Base-by-base conservation (phyloP, 1,284 basidiomycete species). In the Limonomyces culmigenus region DNA sequence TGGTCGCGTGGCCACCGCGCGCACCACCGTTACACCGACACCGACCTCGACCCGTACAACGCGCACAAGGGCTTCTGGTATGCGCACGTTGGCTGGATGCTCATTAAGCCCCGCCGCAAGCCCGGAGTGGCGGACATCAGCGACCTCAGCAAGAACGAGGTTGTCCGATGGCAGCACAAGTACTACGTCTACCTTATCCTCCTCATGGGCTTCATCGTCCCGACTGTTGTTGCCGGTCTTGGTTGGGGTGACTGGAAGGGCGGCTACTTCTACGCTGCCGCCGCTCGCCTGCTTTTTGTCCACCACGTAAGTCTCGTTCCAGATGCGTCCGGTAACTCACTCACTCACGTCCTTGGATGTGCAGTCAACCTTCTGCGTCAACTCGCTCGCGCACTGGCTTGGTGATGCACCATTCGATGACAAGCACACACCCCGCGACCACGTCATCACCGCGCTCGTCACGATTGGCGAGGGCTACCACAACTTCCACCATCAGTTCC, bases 401-500 rank as follows among this genome's bases (percentile, higher is more conserved):
- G 87, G 87, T 32, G 73, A 76, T 41, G 67, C 78, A 14, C 74
- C 86, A 0, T 92, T 85, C 47, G 88, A 91, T 54, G 85, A 91
- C 62, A 75, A 65, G 48, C 71, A 83, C 50, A 74, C 78, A 21
- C 84, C 86, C 31, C 67, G 78, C 29, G 85, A 89, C 53, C 84
- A 89, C 57, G 62, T 89, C 47, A 50, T 92, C 41, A 88, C 87
- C 19, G 87, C 88, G 13, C 63, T 91, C 40, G 63, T 84, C 41
- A 91, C 87, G 3, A 75, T 89, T 62, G 87, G 88, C 12, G 87
- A 92, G 60, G 87, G 87, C 8, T 92, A 91, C 56, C 87, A 92
- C 59, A 91, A 91, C 55, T 91, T 91, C 56, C 84, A 87, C 54
- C 84, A 81, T 47, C 80, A 85, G 47, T 87, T 86, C 61, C 84